Evolutionary conservation across 495 filamentous ascomycete genomes (phyloP), one percentile per base, ranked within the genome.

Genomic region (Bombardia bombarda): DNA sequence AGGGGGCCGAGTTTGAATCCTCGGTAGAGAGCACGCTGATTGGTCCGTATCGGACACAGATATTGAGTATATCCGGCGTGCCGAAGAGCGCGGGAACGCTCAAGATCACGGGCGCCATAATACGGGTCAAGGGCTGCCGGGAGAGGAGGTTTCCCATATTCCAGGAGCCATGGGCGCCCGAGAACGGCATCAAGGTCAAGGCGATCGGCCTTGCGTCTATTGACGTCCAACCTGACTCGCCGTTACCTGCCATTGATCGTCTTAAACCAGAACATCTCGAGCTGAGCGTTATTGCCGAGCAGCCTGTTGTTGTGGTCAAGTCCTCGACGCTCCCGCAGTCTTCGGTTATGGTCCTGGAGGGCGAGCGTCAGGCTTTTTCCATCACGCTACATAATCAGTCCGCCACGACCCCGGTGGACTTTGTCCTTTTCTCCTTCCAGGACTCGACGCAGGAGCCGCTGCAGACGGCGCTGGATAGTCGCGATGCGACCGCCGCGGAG

Each of bases 281-380:
- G 20, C 62, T 90, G 33, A 86, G 74, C 21, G 86, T 93, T 31
- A 86, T 95, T 38, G 69, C 75, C 5, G 68, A 74, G 34, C 89
- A 95, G 57, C 92, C 92, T 2, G 65, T 84, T 4, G 63, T 95
- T 8, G 64, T 80, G 1, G 71, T 95, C 10, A 82, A 85, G 45
- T 83, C 81, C 4, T 80, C 80, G 28, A 85, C 85, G 19, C 73
- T 94, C 7, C 79, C 84, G 0, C 90, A 95, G 56, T 84, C 84
- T 13, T 87, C 90, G 23, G 67, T 94, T 36, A 95, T 94, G 87
- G 72, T 95, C 41, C 70, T 95, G 12, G 89, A 95, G 63, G 90
- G 90, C 12, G 89, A 97, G 61, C 73, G 74, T 13, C 79, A 78
- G 49, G 67, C 67, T 1, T 95, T 97, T 48, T 80, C 73, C 2